Evolutionary conservation across 495 filamentous ascomycete species (phyloP).

Genomic region (Penicillium arizonense): DNA sequence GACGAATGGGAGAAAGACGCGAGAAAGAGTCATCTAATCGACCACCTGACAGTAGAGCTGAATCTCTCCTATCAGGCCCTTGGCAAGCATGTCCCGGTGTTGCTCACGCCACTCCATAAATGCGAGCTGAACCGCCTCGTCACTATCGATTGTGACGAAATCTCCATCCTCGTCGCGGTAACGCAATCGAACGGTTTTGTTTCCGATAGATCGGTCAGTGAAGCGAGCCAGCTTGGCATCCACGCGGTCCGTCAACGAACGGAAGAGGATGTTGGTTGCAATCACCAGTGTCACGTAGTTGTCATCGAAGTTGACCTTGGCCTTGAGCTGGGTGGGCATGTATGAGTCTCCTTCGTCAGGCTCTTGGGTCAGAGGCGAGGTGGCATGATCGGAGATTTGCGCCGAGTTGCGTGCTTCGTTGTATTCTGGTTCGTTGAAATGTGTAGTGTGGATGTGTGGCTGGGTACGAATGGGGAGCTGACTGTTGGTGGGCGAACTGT

Average conservation of each 20-base stretch:
- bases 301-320: constrained; percentile 83
- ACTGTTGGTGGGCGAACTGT: constrained; percentile 57
- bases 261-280: constrained; percentile 87
- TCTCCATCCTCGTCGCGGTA: constrained; percentile 94
- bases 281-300: constrained; percentile 90
- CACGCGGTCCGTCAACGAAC: constrained; percentile 91
- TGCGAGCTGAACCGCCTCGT: constrained; percentile 91
- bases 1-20: constrained; percentile 5
- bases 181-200: constrained; percentile 74
- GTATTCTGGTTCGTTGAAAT: constrained; percentile 43
- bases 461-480: constrained; percentile 48
- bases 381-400: constrained; percentile 35
- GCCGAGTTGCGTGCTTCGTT: constrained; percentile 27
- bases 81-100: constrained; percentile 58
- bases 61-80: constrained; percentile 77
- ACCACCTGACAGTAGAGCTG: constrained; percentile 68
- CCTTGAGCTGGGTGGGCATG: constrained; percentile 75
- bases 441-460: constrained; percentile 28
- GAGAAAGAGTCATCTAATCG: constrained; percentile 22
- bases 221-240: constrained; percentile 88
- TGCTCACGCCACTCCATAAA: constrained; percentile 90
- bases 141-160: constrained; percentile 86
- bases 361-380: constrained; percentile 35
- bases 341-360: constrained; percentile 34
- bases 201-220: constrained; percentile 74